phyloP scores from a whole-genome alignment of 225 moss, liverwort and hornwort genomes.

The Bryoerythrophyllum caledonicum region DNA sequence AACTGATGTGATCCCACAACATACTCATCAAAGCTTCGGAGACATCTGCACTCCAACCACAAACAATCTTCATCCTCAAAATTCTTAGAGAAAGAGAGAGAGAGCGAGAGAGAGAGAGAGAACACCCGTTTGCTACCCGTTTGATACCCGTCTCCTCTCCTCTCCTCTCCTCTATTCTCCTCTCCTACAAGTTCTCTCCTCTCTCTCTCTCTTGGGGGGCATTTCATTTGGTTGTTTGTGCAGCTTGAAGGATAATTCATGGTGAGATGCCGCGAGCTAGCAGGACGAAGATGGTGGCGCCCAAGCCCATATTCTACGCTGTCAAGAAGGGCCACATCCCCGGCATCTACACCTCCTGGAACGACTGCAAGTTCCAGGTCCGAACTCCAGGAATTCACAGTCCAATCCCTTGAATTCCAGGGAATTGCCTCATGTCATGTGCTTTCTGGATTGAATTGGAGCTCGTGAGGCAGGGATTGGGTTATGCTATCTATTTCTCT shows the following conservation, averaged over 20 bases:
- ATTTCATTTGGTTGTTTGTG: not conserved
- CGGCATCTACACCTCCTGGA: constrained; percentile 57
- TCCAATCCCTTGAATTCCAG: too few relatives aligned
- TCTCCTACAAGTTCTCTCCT: too few relatives aligned
- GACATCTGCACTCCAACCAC: not conserved
- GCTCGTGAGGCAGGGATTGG: not conserved
- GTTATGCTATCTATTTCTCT: not conserved
- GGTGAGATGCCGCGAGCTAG: constrained; percentile 17
- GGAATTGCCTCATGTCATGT: not conserved
- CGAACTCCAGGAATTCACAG: not conserved
- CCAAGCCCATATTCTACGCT: constrained; percentile 47
- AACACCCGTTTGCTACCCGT: too few relatives aligned
- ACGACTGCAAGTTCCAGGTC: constrained; percentile 57
- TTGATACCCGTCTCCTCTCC: too few relatives aligned
- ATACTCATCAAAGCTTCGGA: too few relatives aligned
- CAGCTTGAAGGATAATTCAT: not conserved
- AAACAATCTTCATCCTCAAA: too few relatives aligned
- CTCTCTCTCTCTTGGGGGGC: too few relatives aligned
- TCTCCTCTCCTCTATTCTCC: too few relatives aligned
- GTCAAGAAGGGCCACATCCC: constrained; percentile 51
- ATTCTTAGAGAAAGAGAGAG: too few relatives aligned
- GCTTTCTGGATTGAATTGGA: not conserved
- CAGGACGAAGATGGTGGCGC: constrained; percentile 24
- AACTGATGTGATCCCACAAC: not conserved
- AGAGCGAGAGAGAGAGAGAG: too few relatives aligned